Base-by-base conservation (phyloP, 2,329 filamentous ascomycete species). In the Fusarium equiseti region DNA sequence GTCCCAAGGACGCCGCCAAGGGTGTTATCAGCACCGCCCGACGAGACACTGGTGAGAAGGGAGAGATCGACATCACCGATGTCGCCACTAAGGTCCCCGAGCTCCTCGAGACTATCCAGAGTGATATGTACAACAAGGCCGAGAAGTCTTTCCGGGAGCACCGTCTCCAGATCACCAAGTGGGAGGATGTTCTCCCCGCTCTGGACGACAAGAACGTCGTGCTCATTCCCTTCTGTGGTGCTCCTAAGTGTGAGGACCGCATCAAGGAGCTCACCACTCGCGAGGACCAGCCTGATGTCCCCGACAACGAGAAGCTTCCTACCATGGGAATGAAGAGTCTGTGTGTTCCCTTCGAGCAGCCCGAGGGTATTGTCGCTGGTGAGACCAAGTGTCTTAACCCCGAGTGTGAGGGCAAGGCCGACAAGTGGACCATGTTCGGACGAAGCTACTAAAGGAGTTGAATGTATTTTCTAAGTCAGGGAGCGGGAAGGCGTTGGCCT, bases 401-500 rank as follows among this genome's bases (percentile, higher is more conserved):
- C 44, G 91, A 95, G 77, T 98, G 95, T 83, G 85, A 85, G 66
- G 86, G 85, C 70, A 83, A 89, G 53, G 95, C 95, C 20, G 89
- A 95, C 85, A 88, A 91, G 77, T 98, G 93, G 92, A 92, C 93
- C 81, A 92, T 98, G 90, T 98, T 98, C 82, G 95, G 95, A 77
- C 87, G 92, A 83, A 91, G 87, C 78, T 90, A 89, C 78, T 89
- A 86, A 72, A 71, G 54, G 53, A 66, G 51, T 49, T 60, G 38
- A 52, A 55, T 50, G 54, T 40, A 53, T 58, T 75, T 73, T 67
- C 42, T 71, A 65, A 50, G 66, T 66, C 58, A 65, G 66, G 71
- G 65, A 75, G 73, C 63, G 63, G 67, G 61, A 74, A 73, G 75
- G 74, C 74, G 74, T 76, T 77, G 64, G 48, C 60, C 53, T 65